Conservation (phyloP, 2,329 filamentous ascomycete genomes). For the Ophiostoma sp. region DNA sequence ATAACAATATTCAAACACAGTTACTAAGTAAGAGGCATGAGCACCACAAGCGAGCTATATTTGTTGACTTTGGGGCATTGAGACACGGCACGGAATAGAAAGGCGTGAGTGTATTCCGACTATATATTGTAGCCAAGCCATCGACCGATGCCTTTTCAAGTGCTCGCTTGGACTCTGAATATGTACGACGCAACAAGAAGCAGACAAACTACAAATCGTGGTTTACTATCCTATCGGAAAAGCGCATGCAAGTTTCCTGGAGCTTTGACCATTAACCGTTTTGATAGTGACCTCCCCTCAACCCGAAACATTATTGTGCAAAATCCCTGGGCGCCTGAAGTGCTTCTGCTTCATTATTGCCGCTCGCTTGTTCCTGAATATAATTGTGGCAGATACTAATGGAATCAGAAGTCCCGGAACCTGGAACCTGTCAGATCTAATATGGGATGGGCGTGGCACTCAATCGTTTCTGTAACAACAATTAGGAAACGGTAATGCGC, state of each 20-base stretch:
- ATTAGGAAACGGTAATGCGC: background rate
- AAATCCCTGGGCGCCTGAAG: background rate
- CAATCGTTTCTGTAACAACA: background rate
- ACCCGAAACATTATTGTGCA: background rate
- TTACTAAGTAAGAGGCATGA: too few relatives aligned
- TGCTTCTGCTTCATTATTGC: background rate
- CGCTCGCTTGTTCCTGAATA: slow-evolving; percentile 1
- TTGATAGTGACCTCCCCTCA: background rate
- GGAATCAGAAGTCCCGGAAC: background rate
- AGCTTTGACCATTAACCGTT: background rate
- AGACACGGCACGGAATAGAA: background rate
- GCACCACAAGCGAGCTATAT: too few relatives aligned
- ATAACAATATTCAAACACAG: too few relatives aligned
- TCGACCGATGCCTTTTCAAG: too few relatives aligned
- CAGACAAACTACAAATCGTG: too few relatives aligned
- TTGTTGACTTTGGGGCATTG: background rate
- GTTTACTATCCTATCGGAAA: too few relatives aligned
- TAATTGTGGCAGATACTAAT: background rate
- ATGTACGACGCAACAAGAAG: too few relatives aligned
- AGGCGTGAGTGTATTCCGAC: background rate
- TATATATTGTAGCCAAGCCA: background rate
- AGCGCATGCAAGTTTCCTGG: too few relatives aligned
- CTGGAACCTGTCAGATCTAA: background rate
- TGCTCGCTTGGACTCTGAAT: too few relatives aligned
- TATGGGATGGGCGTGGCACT: background rate